Conservation (phyloP, 2,329 filamentous ascomycete genomes). For the Trichophyton benhamiae region DNA sequence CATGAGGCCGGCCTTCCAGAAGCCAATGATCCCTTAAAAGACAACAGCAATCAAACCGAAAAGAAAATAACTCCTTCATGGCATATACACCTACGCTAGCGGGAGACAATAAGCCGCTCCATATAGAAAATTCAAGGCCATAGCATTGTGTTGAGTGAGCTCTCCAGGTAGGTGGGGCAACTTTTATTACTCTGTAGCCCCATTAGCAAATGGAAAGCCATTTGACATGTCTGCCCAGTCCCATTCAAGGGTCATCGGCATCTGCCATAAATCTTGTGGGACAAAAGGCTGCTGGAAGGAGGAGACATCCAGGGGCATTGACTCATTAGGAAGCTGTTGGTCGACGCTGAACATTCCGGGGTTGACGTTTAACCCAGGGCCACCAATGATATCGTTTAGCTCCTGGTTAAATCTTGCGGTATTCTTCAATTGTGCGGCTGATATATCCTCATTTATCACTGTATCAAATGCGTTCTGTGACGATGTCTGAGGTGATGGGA, state of each 20-base stretch:
- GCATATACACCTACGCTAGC: not conserved
- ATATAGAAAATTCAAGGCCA: not conserved
- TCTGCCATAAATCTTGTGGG: conserved; percentile 84
- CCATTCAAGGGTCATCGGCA: conserved; percentile 95
- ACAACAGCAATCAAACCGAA: not conserved
- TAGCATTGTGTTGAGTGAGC: no score
- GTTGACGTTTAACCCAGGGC: conserved; percentile 13
- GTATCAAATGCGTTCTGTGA: conserved; percentile 6
- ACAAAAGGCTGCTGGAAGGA: conserved; percentile 74
- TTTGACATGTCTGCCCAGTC: conserved; percentile 46
- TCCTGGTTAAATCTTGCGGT: conserved; percentile 9
- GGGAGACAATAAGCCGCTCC: not conserved
- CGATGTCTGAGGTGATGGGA: conserved; percentile 7
- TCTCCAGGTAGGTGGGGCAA: no score
- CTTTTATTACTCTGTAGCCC: not conserved
- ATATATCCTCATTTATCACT: not conserved
- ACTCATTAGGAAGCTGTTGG: conserved; percentile 19
- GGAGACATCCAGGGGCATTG: conserved; percentile 25
- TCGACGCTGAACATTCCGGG: conserved; percentile 4
- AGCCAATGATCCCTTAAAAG: not conserved
- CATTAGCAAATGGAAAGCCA: conserved; percentile 15
- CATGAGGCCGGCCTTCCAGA: not conserved
- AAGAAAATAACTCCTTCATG: not conserved
- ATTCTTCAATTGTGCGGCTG: conserved; percentile 3
- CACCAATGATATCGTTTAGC: conserved; percentile 24